These are phyloP conservation scores for Hippophae tibetana DNA, from an alignment of 306 rosid genomes.

Conservation along the genomic window DNA sequence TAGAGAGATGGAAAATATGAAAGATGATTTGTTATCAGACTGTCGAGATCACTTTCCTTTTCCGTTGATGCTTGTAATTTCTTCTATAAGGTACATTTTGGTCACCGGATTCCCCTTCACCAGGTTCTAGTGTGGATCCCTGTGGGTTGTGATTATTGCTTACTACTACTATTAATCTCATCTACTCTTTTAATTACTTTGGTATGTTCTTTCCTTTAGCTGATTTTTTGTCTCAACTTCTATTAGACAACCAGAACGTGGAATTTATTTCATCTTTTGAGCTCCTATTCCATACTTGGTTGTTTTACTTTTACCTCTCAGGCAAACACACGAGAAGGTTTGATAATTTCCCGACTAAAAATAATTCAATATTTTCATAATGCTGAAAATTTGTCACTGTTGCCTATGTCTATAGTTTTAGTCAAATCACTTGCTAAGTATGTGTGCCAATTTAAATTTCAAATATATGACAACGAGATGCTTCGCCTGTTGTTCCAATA, in stretches of 20 bases:
- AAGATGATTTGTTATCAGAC: constrained; percentile 7
- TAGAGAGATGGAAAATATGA: constrained; percentile 13
- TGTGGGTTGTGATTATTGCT: constrained; percentile 7
- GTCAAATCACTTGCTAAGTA: too few species aligned
- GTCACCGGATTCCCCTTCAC: constrained; percentile 95
- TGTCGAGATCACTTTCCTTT: constrained; percentile 14
- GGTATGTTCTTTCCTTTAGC: constrained; percentile 1
- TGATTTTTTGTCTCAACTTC: constrained; percentile 9
- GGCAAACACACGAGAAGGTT: neutral
- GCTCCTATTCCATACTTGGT: neutral
- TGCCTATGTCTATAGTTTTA: too few species aligned
- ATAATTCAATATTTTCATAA: too few species aligned
- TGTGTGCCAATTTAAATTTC: too few species aligned
- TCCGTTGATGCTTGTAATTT: constrained; percentile 34
- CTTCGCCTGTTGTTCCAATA: neutral
- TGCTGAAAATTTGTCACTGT: too few species aligned
- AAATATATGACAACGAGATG: neutral
- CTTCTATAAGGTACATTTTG: constrained; percentile 36
- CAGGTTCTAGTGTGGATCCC: constrained; percentile 55
- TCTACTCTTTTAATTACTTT: constrained; percentile 25
- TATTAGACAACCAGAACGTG: too few species aligned
- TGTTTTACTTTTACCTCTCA: neutral
- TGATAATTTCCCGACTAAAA: too few species aligned
- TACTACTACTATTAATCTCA: constrained; percentile 29
- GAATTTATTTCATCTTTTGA: neutral